phyloP scores from a whole-genome alignment of 345 rosid genomes.

The Acer negundo region DNA sequence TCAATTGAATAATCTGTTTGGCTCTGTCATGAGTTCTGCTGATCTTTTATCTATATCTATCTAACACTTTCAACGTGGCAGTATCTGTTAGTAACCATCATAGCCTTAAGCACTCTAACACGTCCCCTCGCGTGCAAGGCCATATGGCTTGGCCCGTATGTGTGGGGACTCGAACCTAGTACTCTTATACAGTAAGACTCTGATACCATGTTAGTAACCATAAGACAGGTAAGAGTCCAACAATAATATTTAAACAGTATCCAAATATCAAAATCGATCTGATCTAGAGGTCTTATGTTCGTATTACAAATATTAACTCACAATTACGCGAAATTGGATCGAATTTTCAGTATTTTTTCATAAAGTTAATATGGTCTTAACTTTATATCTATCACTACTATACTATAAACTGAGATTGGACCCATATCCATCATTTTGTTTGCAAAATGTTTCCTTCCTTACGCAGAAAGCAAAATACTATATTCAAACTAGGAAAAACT shows the following conservation, averaged over 20 bases:
- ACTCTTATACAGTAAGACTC: no score
- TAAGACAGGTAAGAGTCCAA: no score
- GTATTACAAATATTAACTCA: no score
- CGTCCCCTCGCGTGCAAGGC: no score
- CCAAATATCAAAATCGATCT: no score
- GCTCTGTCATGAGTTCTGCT: neutral
- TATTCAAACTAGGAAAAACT: slow-evolving; percentile 9
- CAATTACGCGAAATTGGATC: neutral
- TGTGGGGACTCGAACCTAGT: no score
- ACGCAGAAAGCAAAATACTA: neutral
- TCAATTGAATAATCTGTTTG: neutral
- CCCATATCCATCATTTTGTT: neutral
- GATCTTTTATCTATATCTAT: neutral
- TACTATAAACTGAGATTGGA: slow-evolving; percentile 4
- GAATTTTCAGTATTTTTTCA: neutral
- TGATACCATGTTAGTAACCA: no score
- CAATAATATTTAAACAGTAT: no score
- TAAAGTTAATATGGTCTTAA: neutral
- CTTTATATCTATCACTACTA: neutral
- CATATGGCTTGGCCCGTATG: no score
- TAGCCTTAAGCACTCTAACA: no score
- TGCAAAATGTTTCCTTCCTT: slow-evolving; percentile 16
- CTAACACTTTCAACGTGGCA: neutral
- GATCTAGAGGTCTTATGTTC: no score
- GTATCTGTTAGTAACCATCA: no score